These are phyloP conservation scores for Perkinsus olseni DNA, from an alignment of 169 alveolate genomes.

Conservation along the genomic window DNA sequence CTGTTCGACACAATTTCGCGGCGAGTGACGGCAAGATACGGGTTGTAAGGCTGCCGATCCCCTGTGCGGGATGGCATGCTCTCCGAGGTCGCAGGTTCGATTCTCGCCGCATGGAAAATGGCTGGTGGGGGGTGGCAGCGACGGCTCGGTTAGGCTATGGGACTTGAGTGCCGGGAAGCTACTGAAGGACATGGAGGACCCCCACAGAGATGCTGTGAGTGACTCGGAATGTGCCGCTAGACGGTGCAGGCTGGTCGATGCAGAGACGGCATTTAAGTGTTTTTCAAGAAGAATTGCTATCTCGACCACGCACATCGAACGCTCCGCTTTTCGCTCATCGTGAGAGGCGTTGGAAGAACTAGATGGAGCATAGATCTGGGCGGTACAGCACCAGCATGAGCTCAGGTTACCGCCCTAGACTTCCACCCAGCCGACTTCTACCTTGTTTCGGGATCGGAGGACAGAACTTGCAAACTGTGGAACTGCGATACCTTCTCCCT, in stretches of 20 bases:
- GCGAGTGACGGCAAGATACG: not conserved
- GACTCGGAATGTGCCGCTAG: no score
- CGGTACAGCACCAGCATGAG: constrained; percentile 19
- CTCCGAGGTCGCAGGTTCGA: constrained; percentile 26
- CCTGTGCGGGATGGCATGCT: not conserved
- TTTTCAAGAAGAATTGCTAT: no score
- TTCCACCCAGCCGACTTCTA: constrained; percentile 58
- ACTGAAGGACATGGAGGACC: not conserved
- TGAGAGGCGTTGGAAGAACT: no score
- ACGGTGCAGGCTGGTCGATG: no score
- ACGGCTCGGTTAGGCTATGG: constrained; percentile 52
- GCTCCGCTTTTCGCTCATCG: no score
- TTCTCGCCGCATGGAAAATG: constrained; percentile 62
- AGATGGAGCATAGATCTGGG: no score
- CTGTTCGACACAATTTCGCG: not conserved
- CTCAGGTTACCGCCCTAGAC: constrained; percentile 33
- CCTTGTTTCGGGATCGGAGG: constrained; percentile 51
- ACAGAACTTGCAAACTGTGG: constrained; percentile 54
- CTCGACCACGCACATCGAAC: no score
- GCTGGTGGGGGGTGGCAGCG: constrained; percentile 63
- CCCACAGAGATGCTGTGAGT: not conserved
- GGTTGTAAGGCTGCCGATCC: not conserved
- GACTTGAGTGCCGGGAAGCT: constrained; percentile 44
- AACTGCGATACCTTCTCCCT: constrained; percentile 47
- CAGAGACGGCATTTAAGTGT: no score